A percentile compares a stretch with the other conserved stretches of the same genome.
phyloP scores from a whole-genome alignment of 2,329 filamentous ascomycete genomes.

The Colletotrichum somersetense region DNA sequence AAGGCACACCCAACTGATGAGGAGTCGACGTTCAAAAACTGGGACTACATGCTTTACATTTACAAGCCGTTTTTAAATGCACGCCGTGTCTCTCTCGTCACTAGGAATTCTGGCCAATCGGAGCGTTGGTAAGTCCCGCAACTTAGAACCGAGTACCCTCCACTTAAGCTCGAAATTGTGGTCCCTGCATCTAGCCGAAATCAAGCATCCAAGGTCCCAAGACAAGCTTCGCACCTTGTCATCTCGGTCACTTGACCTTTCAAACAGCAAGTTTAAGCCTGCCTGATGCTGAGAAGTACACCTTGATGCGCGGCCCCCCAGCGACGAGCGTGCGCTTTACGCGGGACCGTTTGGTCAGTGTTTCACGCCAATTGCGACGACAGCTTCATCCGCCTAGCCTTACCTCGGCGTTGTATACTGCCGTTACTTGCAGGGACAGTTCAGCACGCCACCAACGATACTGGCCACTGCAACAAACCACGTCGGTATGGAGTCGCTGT shows the following conservation, averaged over 20 bases:
- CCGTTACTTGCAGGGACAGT: background rate
- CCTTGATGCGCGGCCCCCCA: constrained; percentile 36
- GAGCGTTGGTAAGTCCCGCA: background rate
- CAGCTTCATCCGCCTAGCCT: background rate
- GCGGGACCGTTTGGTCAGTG: constrained; percentile 28
- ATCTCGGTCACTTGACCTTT: background rate
- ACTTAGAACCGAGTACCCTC: background rate
- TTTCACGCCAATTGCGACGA: constrained; percentile 26
- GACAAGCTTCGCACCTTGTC: background rate
- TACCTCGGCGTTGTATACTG: background rate
- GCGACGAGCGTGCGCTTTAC: constrained; percentile 34
- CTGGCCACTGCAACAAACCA: background rate
- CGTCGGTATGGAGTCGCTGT: constrained; percentile 1
- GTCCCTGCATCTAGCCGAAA: background rate
- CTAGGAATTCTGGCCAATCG: background rate
- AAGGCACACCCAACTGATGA: background rate
- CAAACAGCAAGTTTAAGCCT: constrained; percentile 9
- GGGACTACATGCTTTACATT: background rate
- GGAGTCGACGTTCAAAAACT: background rate
- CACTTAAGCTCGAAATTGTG: background rate
- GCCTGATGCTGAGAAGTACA: constrained; percentile 33
- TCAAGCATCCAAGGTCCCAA: background rate
- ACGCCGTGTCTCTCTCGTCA: background rate
- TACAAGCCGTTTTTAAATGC: background rate
- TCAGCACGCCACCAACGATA: background rate